Evolutionary conservation across 345 rosid species (phyloP).

Genomic region (Bruguiera gymnorhiza): DNA sequence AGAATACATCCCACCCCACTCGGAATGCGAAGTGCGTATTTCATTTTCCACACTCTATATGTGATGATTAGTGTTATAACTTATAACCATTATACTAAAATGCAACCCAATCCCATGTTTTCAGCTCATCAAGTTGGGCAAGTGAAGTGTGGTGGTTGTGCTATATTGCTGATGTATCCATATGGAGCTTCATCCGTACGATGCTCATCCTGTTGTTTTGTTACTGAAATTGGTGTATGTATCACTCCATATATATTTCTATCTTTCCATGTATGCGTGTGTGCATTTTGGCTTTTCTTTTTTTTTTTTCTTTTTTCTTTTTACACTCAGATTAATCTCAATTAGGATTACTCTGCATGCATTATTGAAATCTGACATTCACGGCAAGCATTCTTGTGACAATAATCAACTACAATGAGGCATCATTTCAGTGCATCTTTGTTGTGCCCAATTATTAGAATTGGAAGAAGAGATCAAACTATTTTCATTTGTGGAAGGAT

Average conservation of each 20-base stretch:
- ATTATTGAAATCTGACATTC: background rate
- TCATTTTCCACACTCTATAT: background rate
- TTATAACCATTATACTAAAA: background rate
- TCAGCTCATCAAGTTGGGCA: slow-evolving; percentile 79
- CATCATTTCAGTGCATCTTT: background rate
- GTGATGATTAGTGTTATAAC: background rate
- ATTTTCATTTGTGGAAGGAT: too few relatives aligned
- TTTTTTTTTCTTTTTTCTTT: background rate
- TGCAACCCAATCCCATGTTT: slow-evolving; percentile 10
- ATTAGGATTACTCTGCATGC: background rate
- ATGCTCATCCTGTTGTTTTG: slow-evolving; percentile 68
- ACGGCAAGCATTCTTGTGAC: background rate
- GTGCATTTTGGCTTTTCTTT: background rate
- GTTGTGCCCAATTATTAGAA: too few relatives aligned
- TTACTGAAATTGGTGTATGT: slow-evolving; percentile 77
- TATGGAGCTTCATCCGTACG: slow-evolving; percentile 76
- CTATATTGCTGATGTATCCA: slow-evolving; percentile 70
- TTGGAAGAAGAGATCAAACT: too few relatives aligned
- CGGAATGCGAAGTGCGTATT: background rate
- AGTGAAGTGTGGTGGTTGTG: slow-evolving; percentile 61
- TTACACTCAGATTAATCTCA: background rate
- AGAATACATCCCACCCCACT: too few relatives aligned
- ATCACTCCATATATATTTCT: background rate
- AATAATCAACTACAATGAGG: background rate
- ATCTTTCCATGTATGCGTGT: background rate